These are phyloP conservation scores for Xylaria sp. DNA, from an alignment of 2,329 filamentous ascomycete genomes.

Conservation along the genomic window DNA sequence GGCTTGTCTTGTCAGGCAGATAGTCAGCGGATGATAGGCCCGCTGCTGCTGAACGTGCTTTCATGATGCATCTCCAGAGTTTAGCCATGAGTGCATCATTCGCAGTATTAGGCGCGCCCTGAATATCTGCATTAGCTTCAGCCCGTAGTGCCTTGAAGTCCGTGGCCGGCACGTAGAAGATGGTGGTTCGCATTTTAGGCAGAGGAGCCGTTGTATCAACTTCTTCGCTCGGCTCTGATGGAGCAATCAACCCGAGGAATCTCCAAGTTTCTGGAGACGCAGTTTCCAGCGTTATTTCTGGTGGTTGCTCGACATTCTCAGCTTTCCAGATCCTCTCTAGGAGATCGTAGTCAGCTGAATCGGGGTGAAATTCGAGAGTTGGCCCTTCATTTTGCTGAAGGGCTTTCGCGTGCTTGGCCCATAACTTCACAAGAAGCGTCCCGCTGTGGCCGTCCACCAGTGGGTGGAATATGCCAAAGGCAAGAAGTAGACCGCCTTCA, in stretches of 20 bases:
- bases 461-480: constrained; percentile 12
- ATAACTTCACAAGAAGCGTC: constrained; percentile 3
- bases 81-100: constrained; percentile 13
- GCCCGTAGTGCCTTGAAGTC: constrained; percentile 6
- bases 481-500: constrained; percentile 6
- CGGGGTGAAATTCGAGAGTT: not conserved
- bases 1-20: not conserved
- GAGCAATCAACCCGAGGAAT: constrained; percentile 2
- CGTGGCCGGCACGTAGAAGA: constrained; percentile 10
- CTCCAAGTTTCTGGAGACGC: constrained; percentile 6
- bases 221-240: constrained; percentile 1
- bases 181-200: constrained; percentile 6
- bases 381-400: not conserved
- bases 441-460: constrained; percentile 7
- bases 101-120: not conserved
- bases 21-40: not conserved
- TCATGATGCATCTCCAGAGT: constrained; percentile 12
- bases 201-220: not conserved
- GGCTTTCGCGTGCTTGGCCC: constrained; percentile 6
- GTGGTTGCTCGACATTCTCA: not conserved
- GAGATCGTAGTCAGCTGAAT: constrained; percentile 3
- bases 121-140: not conserved
- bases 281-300: not conserved
- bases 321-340: constrained; percentile 5
- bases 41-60: not conserved